Evolutionary conservation across 345 rosid species (phyloP).

Genomic region (Moringa oleifera): DNA sequence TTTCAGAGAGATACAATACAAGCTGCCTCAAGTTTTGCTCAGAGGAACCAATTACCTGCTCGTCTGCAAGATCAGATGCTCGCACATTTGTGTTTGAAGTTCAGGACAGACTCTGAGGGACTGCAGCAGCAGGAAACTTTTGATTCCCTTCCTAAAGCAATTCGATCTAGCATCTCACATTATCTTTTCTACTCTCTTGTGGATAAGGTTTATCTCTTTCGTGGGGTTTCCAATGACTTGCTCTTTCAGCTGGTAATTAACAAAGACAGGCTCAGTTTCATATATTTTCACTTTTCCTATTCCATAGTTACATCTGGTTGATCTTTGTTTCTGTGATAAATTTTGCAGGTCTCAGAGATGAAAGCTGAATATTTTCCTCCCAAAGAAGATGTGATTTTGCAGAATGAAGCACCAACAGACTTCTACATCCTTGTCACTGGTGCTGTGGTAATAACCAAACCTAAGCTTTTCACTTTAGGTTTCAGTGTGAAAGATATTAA

Average conservation of each 20-base stretch:
- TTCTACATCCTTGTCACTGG: conserved; percentile 70
- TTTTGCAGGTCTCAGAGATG: conserved; percentile 70
- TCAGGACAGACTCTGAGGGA: conserved; percentile 69
- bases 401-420: conserved; percentile 83
- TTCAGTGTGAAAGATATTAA: too few species aligned
- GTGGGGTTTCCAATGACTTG: conserved; percentile 63
- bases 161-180: conserved; percentile 65
- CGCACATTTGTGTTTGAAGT: conserved; percentile 69
- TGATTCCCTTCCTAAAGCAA: conserved; percentile 77
- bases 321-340: conserved; percentile 3
- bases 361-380: conserved; percentile 86
- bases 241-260: conserved; percentile 65
- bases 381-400: conserved; percentile 77
- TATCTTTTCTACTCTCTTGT: conserved; percentile 60
- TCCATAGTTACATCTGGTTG: background rate
- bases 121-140: conserved; percentile 73
- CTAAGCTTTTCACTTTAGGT: background rate
- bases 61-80: conserved; percentile 76
- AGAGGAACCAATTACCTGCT: conserved; percentile 51
- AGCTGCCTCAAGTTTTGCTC: conserved; percentile 68
- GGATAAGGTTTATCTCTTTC: conserved; percentile 65
- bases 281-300: too few species aligned
- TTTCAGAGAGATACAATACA: conserved; percentile 64
- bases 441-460: conserved; percentile 46
- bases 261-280: conserved; percentile 7